phyloP scores from a whole-genome alignment of 2,329 filamentous ascomycete genomes.

The Calonectria ilicicola region DNA sequence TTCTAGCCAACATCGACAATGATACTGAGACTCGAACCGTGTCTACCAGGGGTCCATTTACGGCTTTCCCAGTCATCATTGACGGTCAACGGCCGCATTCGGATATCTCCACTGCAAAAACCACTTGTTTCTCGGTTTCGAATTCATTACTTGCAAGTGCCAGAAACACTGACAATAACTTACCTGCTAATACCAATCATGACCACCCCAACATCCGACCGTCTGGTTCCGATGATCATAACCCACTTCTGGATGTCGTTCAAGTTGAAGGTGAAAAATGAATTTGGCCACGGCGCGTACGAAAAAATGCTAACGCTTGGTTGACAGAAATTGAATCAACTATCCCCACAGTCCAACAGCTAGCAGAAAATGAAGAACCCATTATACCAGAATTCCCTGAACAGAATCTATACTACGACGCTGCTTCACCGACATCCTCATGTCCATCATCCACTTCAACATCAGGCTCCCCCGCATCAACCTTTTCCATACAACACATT shows the following conservation, averaged over 20 bases:
- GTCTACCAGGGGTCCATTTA: conserved; percentile 13
- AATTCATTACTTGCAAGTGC: neutral
- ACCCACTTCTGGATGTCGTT: neutral
- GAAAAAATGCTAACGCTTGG: neutral
- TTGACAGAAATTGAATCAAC: neutral
- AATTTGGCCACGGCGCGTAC: neutral
- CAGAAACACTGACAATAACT: too few species aligned
- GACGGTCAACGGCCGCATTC: neutral
- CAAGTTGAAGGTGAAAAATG: neutral
- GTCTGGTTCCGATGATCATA: neutral
- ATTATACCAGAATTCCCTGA: neutral
- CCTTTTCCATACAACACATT: neutral
- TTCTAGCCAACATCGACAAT: conserved; percentile 18
- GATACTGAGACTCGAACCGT: neutral
- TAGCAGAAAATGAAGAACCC: too few species aligned
- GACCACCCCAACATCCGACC: neutral
- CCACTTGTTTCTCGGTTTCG: neutral
- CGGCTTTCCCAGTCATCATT: conserved; percentile 5
- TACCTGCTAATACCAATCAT: too few species aligned
- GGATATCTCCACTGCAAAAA: neutral
- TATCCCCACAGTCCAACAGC: neutral
- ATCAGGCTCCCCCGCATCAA: neutral
- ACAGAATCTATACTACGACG: neutral
- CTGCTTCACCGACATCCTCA: neutral
- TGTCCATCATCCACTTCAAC: neutral